Percentiles rank a stretch among this genome's conserved stretches.
Conservation (phyloP, 2,329 filamentous ascomycete species). For the Trichoderma simmonsii region DNA sequence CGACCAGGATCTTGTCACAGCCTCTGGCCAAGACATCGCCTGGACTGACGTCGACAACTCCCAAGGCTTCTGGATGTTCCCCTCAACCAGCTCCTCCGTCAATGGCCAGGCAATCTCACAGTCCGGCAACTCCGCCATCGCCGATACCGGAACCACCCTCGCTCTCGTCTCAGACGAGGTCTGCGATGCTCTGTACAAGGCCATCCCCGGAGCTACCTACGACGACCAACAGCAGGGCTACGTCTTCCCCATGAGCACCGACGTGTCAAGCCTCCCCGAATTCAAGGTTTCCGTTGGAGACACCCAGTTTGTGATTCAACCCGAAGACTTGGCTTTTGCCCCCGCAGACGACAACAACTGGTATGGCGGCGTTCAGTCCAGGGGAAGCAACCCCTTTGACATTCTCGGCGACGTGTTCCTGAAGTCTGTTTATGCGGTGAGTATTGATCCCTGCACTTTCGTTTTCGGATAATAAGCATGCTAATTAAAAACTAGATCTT, state of each 20-base stretch:
- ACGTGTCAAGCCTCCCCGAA: background rate
- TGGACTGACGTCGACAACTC: slow-evolving; percentile 62
- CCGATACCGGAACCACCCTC: slow-evolving; percentile 61
- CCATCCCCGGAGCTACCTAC: slow-evolving; percentile 43
- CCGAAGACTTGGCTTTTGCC: background rate
- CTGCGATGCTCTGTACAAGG: slow-evolving; percentile 46
- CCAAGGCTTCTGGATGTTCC: slow-evolving; percentile 60
- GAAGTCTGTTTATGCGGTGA: slow-evolving; percentile 11
- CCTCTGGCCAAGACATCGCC: slow-evolving; percentile 60
- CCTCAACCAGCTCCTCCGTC: slow-evolving; percentile 24
- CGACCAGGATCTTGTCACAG: slow-evolving; percentile 51
- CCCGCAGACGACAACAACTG: background rate
- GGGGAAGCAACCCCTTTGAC: slow-evolving; percentile 6
- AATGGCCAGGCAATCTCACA: slow-evolving; percentile 19
- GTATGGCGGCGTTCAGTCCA: slow-evolving; percentile 3
- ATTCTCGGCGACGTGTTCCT: slow-evolving; percentile 10
- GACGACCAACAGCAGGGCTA: slow-evolving; percentile 42
- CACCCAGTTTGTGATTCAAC: slow-evolving; percentile 10
- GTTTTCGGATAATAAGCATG: background rate
- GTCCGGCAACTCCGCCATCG: slow-evolving; percentile 47
- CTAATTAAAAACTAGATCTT: background rate
- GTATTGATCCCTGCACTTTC: background rate
- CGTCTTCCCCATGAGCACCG: slow-evolving; percentile 36
- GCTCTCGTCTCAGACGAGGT: slow-evolving; percentile 55
- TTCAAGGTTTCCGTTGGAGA: slow-evolving; percentile 8